phyloP scores from a whole-genome alignment of 164 flowering plant species.

The Vitis amurensis region DNA sequence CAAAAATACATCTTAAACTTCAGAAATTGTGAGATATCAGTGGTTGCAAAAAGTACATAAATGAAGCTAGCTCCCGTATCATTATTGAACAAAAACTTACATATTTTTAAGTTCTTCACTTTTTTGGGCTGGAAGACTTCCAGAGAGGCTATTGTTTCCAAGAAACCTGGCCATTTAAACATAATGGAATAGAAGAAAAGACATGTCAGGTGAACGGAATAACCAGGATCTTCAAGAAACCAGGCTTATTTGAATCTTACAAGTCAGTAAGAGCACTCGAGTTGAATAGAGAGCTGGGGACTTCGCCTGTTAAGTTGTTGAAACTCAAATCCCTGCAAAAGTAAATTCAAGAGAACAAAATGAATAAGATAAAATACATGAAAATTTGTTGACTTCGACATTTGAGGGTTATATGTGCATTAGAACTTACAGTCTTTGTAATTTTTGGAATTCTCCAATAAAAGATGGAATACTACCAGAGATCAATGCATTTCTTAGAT shows the following conservation, averaged over 20 bases:
- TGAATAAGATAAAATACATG: not conserved
- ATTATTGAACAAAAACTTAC: not conserved
- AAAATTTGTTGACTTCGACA: no score
- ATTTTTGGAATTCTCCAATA: conserved; percentile 19
- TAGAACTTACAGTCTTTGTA: conserved; percentile 34
- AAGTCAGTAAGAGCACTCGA: conserved; percentile 8
- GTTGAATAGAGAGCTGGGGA: conserved; percentile 20
- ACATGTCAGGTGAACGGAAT: no score
- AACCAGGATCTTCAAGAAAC: no score
- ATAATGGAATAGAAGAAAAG: no score
- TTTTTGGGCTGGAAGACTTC: conserved; percentile 10
- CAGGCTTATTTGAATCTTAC: conserved; percentile 4
- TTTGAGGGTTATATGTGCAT: no score
- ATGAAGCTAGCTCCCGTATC: not conserved
- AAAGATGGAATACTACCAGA: conserved; percentile 35
- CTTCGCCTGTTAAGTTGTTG: conserved; percentile 26
- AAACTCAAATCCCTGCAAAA: conserved; percentile 27
- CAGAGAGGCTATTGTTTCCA: conserved; percentile 18
- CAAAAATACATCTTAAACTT: no score
- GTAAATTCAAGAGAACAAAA: not conserved
- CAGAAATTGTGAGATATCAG: no score
- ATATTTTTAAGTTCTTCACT: conserved; percentile 6
- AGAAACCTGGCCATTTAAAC: conserved; percentile 16
- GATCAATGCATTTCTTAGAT: conserved; percentile 30
- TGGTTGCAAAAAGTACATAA: no score